These are phyloP conservation scores for Helminthosporium solani DNA, from an alignment of 2,329 filamentous ascomycete species.

Conservation along the genomic window DNA sequence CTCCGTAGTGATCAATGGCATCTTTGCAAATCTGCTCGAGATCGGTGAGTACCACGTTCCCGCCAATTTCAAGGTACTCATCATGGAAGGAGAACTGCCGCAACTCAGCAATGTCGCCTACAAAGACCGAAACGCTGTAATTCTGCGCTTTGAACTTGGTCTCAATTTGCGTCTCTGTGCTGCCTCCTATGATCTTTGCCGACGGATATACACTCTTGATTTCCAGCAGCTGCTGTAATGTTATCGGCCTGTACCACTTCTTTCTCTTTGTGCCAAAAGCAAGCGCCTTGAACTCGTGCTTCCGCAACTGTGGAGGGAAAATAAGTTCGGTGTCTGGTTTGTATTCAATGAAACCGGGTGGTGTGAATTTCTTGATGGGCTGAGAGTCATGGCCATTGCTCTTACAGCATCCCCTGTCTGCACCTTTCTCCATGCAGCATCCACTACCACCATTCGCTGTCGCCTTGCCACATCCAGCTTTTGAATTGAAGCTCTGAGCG, in stretches of 20 bases:
- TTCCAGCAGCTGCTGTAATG: conserved; percentile 80
- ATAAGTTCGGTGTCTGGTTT: conserved; percentile 93
- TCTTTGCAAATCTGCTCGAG: conserved; percentile 81
- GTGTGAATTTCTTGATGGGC: conserved; percentile 67
- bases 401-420: conserved; percentile 47
- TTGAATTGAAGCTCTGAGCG: conserved; percentile 79
- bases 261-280: conserved; percentile 94
- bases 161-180: conserved; percentile 96
- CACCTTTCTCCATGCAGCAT: conserved; percentile 66
- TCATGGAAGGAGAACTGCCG: conserved; percentile 77
- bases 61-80: conserved; percentile 85
- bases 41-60: conserved; percentile 89
- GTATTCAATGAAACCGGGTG: conserved; percentile 91
- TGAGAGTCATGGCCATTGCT: conserved; percentile 43
- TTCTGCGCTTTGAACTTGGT: conserved; percentile 96
- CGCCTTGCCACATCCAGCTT: conserved; percentile 57
- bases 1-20: conserved; percentile 77
- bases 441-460: conserved; percentile 60
- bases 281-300: conserved; percentile 77
- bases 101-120: conserved; percentile 89
- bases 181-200: conserved; percentile 93
- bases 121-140: conserved; percentile 85
- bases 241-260: conserved; percentile 88
- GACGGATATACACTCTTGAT: conserved; percentile 84
- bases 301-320: conserved; percentile 82